Evolutionary conservation across 495 filamentous ascomycete genomes (phyloP).

Genomic region (Annulohypoxylon stygium): DNA sequence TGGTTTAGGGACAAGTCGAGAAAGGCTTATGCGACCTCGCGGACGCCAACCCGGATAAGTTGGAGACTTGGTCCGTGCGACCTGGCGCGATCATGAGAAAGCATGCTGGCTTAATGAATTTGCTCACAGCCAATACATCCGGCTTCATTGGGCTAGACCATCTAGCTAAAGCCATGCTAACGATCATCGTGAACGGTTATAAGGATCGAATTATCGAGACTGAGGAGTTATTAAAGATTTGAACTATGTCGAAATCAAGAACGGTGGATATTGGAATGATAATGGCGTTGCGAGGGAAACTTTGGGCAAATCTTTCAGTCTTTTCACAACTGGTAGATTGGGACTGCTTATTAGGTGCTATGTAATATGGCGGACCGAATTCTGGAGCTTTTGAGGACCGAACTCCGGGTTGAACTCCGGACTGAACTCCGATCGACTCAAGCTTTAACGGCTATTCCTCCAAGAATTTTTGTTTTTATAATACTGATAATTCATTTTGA

Average conservation of each 20-base stretch:
- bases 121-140: constrained; percentile 42
- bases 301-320: not conserved
- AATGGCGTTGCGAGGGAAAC: not conserved
- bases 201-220: constrained; percentile 53
- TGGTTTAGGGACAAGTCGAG: constrained; percentile 58
- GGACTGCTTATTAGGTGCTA: not conserved
- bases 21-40: constrained; percentile 54
- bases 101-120: constrained; percentile 49
- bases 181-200: constrained; percentile 54
- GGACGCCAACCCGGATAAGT: constrained; percentile 44
- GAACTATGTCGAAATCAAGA: not conserved
- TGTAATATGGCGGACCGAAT: not conserved
- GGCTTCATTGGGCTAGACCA: constrained; percentile 54
- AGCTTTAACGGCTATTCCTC: not conserved
- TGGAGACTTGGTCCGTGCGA: constrained; percentile 51
- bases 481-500: not conserved
- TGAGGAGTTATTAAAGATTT: constrained; percentile 48
- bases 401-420: not conserved
- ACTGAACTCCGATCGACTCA: not conserved
- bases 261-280: not conserved
- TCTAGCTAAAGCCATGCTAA: constrained; percentile 57
- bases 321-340: not conserved
- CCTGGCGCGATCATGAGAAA: constrained; percentile 55
- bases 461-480: not conserved
- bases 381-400: not conserved